phyloP scores from a whole-genome alignment of 176 grass and related monocot species.

The Alopecurus myosuroides region DNA sequence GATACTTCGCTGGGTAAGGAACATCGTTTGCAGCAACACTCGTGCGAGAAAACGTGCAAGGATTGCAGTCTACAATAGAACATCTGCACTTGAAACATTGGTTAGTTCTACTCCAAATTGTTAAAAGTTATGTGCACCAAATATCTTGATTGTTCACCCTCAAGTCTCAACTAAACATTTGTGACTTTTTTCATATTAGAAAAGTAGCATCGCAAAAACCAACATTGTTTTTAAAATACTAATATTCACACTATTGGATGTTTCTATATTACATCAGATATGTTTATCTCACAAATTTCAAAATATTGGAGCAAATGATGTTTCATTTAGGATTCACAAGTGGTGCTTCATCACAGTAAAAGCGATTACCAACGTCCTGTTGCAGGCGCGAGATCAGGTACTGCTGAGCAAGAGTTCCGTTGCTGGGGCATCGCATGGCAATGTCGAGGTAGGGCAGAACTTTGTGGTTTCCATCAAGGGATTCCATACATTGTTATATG shows the following conservation, averaged over 20 bases:
- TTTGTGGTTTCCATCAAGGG: too few relatives aligned
- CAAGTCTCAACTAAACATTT: background rate
- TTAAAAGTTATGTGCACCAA: background rate
- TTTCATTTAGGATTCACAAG: constrained; percentile 89
- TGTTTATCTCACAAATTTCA: constrained; percentile 86
- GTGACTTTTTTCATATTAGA: background rate
- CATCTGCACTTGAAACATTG: constrained; percentile 94
- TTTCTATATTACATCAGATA: constrained; percentile 65
- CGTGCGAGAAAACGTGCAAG: constrained; percentile 83
- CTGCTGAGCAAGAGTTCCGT: too few relatives aligned
- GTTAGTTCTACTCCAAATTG: constrained; percentile 30
- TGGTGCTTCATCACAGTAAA: constrained; percentile 77
- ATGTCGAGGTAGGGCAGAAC: too few relatives aligned
- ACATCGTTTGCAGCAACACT: constrained; percentile 89
- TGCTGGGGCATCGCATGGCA: too few relatives aligned
- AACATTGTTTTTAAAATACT: background rate
- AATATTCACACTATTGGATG: background rate
- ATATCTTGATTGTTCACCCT: background rate
- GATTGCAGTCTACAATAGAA: constrained; percentile 80
- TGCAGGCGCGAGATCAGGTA: too few relatives aligned
- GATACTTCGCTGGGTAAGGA: constrained; percentile 92
- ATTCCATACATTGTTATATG: too few relatives aligned
- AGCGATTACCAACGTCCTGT: too few relatives aligned
- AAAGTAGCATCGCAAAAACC: background rate
- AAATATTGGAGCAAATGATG: constrained; percentile 86